These are phyloP conservation scores for Closterium sp. DNA, from an alignment of 139 green algal genomes.

Conservation along the genomic window DNA sequence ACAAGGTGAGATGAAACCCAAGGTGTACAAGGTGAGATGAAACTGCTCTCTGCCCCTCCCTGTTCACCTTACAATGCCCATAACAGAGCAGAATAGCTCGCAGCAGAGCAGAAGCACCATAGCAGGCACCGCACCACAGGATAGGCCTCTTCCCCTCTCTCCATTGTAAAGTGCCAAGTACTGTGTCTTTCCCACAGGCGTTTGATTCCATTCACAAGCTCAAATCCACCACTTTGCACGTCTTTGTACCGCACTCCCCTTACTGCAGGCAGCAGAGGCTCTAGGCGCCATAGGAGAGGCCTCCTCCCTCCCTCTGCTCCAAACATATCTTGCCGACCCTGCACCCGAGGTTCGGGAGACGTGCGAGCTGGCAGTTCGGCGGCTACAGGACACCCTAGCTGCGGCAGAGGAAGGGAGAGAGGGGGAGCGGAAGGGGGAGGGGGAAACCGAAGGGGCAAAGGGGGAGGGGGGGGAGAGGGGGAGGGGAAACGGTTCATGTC, in stretches of 20 bases:
- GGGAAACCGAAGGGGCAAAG: not conserved
- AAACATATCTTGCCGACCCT: slow-evolving; percentile 58
- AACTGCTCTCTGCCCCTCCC: too few relatives aligned
- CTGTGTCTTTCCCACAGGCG: too few relatives aligned
- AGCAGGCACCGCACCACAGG: too few relatives aligned
- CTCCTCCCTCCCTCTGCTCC: slow-evolving; percentile 55
- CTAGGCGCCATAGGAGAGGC: slow-evolving; percentile 46
- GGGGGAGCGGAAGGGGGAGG: slow-evolving; percentile 11
- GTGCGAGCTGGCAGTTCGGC: slow-evolving; percentile 88
- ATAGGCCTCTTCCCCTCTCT: not conserved
- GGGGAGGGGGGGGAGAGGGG: not conserved
- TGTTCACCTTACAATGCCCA: too few relatives aligned
- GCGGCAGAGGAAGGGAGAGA: not conserved
- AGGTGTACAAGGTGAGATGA: too few relatives aligned
- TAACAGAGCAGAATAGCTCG: too few relatives aligned
- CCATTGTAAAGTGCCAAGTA: not conserved
- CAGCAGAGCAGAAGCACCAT: too few relatives aligned
- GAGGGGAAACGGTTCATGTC: slow-evolving; percentile 73
- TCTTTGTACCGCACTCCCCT: not conserved
- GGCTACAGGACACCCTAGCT: slow-evolving; percentile 66
- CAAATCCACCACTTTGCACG: not conserved
- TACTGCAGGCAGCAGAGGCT: slow-evolving; percentile 41
- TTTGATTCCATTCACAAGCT: not conserved
- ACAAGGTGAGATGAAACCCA: too few relatives aligned
- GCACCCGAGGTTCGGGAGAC: slow-evolving; percentile 83